Base-by-base conservation (phyloP, 257 asterid genomes). In the Anisodus tanguticus region DNA sequence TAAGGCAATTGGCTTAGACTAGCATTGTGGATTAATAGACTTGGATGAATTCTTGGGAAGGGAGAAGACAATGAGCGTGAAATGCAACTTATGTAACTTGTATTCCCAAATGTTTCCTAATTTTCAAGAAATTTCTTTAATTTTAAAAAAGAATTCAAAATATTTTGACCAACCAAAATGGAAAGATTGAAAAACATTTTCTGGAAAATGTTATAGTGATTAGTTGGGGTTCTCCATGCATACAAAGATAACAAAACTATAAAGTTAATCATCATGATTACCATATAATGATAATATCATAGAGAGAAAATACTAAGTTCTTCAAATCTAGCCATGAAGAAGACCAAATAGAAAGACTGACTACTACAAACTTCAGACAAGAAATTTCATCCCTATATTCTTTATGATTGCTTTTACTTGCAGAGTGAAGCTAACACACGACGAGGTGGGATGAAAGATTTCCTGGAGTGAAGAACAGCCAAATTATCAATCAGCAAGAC, bases 391-490 rank as follows among this genome's bases (percentile, higher is more conserved):
- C 81, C 64, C 31, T 77, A 31, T 53, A 43, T 63, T 6, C 85
- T 41, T n/a, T 66, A 4, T 5, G 72, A 53, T 77, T 82, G 62
- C 49, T 59, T 71, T 87, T 77, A 94, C 93, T 92, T 94, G 92
- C 99, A 93, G 9, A 95, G 87, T 57, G 99, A 94, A 80, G 98
- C 98, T 71, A 95, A 85, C 8, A 95, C 84, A 31, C 97, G 92
- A 17, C 98, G 93, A 82, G 98, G 99, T 80, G 96, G 96, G 59
- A 80, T 60, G 81, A 93, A 95, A 0, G 98, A 90, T 77, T 86
- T 93, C 51, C 98, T 86, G 8, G 98, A 86, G 90, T 95, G 99
- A 87, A 94, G 98, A 88, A 91, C 97, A 16, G 98, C 98, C 88
- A 93, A 82, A 81, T 95, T 94, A 85, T 95, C 98, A 37, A 94